phyloP scores from a whole-genome alignment of 768 basidiomycete genomes.

The Termitomyces sp. region DNA sequence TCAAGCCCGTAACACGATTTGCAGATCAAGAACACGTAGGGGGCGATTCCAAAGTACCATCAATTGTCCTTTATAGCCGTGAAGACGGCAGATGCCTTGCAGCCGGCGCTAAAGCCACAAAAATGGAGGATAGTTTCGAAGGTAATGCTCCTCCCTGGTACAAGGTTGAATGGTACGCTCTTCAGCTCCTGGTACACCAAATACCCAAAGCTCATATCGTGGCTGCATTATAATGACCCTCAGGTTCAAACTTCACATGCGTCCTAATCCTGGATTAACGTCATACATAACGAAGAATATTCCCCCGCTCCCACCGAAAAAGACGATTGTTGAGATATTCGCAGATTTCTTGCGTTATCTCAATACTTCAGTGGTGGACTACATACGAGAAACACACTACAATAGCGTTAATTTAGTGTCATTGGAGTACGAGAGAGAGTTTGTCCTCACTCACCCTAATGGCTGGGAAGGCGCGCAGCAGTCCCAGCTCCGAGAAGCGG shows the following conservation, averaged over 20 bases:
- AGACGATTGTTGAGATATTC: slow-evolving; percentile 39
- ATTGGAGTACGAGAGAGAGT: slow-evolving; percentile 36
- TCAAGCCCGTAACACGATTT: slow-evolving; percentile 20
- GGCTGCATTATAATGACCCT: background rate
- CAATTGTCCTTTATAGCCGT: slow-evolving; percentile 42
- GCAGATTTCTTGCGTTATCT: slow-evolving; percentile 47
- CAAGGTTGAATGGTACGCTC: slow-evolving; percentile 44
- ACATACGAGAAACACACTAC: slow-evolving; percentile 39
- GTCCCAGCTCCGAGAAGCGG: slow-evolving; percentile 44
- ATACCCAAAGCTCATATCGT: background rate
- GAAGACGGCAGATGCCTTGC: slow-evolving; percentile 32
- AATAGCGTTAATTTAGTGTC: slow-evolving; percentile 37
- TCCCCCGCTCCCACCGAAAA: slow-evolving; percentile 39
- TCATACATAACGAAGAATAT: slow-evolving; percentile 25
- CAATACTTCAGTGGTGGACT: slow-evolving; percentile 33
- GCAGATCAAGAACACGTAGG: slow-evolving; percentile 42
- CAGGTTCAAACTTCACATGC: slow-evolving; percentile 28
- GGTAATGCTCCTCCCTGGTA: slow-evolving; percentile 43
- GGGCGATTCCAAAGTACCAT: slow-evolving; percentile 43
- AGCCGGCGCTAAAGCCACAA: slow-evolving; percentile 41
- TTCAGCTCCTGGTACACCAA: background rate
- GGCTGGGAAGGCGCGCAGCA: slow-evolving; percentile 58
- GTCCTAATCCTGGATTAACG: slow-evolving; percentile 8
- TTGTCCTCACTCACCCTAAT: slow-evolving; percentile 54
- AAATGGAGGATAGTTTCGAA: slow-evolving; percentile 27